phyloP scores from a whole-genome alignment of 2,329 filamentous ascomycete genomes.

The Ustilaginoidea virens region DNA sequence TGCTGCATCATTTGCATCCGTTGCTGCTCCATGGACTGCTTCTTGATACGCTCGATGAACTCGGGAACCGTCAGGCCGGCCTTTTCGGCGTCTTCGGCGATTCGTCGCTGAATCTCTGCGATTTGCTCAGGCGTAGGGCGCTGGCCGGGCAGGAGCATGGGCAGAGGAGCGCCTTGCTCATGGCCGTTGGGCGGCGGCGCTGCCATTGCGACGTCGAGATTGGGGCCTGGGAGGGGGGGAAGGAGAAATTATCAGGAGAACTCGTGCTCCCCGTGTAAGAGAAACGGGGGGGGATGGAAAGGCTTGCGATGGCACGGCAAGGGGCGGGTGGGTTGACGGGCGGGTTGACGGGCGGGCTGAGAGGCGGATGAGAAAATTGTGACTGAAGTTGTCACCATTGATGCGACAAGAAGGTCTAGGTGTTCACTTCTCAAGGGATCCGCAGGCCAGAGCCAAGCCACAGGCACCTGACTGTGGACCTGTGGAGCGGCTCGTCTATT shows the following conservation, averaged over 20 bases:
- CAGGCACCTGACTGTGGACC: too few species aligned
- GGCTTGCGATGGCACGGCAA: conserved; percentile 1
- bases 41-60: conserved; percentile 58
- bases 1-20: conserved; percentile 31
- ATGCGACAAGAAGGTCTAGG: too few species aligned
- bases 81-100: conserved; percentile 70
- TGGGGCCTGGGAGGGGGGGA: too few species aligned
- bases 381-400: too few species aligned
- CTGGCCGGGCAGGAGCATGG: conserved; percentile 14
- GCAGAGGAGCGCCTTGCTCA: conserved; percentile 12
- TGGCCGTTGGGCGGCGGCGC: conserved; percentile 11
- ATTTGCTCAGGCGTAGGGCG: conserved; percentile 73
- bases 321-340: too few species aligned
- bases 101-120: conserved; percentile 64
- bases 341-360: too few species aligned
- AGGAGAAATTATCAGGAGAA: too few species aligned
- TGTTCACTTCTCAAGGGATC: conserved; percentile 26
- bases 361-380: too few species aligned
- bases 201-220: conserved; percentile 14
- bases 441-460: too few species aligned
- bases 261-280: too few species aligned
- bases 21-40: conserved; percentile 35
- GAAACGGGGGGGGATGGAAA: neutral
- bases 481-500: conserved; percentile 14
- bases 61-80: conserved; percentile 73